These are phyloP conservation scores for Plantago ovata DNA, from an alignment of 257 asterid species.

Conservation along the genomic window DNA sequence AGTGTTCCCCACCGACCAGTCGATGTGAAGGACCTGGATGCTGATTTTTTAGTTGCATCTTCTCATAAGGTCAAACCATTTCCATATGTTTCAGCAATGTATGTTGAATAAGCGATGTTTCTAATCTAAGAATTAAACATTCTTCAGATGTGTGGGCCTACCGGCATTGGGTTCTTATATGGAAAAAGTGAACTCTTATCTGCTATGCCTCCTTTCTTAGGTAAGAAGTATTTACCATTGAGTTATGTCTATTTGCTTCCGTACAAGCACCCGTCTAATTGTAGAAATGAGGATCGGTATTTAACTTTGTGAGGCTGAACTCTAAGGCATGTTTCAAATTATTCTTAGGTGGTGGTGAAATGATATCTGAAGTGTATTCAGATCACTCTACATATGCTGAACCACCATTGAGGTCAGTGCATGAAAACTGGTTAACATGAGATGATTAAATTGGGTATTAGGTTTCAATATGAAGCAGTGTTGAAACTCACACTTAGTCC, in stretches of 20 bases:
- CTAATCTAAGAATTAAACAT: constrained; percentile 58
- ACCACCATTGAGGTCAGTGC: constrained; percentile 86
- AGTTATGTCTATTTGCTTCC: constrained; percentile 1
- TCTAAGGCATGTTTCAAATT: constrained; percentile 10
- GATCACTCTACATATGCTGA: constrained; percentile 95
- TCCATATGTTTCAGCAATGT: constrained; percentile 23
- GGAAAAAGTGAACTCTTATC: constrained; percentile 75
- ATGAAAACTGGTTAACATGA: constrained; percentile 12
- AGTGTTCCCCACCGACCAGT: constrained; percentile 98
- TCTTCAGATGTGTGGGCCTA: constrained; percentile 99
- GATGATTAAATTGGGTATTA: constrained; percentile 5
- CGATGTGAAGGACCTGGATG: constrained; percentile 67
- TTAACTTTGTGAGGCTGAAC: too few relatives aligned
- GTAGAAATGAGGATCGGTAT: too few relatives aligned
- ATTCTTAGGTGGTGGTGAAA: constrained; percentile 92
- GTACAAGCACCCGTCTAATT: background rate
- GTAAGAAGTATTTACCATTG: constrained; percentile 30
- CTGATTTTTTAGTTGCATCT: constrained; percentile 95
- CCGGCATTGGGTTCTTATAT: constrained; percentile 98
- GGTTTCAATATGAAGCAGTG: too few relatives aligned
- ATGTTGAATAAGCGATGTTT: constrained; percentile 26
- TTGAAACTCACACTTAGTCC: too few relatives aligned
- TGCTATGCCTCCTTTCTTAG: constrained; percentile 93
- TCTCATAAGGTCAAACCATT: constrained; percentile 83
- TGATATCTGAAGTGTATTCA: constrained; percentile 87